Base-by-base conservation (phyloP, 257 asterid species). In the Penstemon eatonii region DNA sequence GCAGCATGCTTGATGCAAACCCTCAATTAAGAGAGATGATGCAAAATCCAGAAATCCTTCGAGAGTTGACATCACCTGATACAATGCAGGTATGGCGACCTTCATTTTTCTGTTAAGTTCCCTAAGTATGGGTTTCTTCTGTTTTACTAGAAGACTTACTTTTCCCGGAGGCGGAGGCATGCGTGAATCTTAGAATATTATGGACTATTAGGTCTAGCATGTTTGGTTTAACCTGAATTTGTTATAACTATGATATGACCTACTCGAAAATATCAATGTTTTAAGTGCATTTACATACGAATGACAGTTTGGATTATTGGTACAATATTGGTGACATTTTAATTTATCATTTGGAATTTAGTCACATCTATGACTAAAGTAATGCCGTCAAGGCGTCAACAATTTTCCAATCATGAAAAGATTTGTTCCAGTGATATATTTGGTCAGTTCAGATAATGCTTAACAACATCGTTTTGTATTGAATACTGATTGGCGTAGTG, bases 11-110 rank as follows among this genome's bases (percentile, higher is more conserved):
- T 38, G 94, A 83, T 66, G 52, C 38, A 67, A 87, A 84, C 61
- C 90, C 90, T 56, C 90, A 82, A 56, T 69, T 87, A n/a, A 75
- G 84, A 69, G 91, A 84, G 65, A 79, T 82, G 84, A 79, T 82
- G 83, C 94, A 81, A 74, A 87, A 84, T 66, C 90, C 91, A 3
- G 94, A 87, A 57, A 39, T 83, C 57, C 69, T 86, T 60, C 76
- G 83, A 18, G 77, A 80, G 56, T 64, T 87, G 68, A 76, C 81
- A 64, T 80, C 88, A 37, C 88, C 90, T 11, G 82, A 72, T 18
- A 71, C 76, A n/a, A 77, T 84, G 83, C 89, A 75, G 94, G 90
- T 84, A 74, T 18, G 13, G 25, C 45, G 25, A 4, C 51, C 56
- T 72, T 40, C 57, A 45, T 25, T 25, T 25, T 25, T 25, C 33